Evolutionary conservation across 2,329 filamentous ascomycete species (phyloP).

Genomic region (Neofusicoccum laricinum): DNA sequence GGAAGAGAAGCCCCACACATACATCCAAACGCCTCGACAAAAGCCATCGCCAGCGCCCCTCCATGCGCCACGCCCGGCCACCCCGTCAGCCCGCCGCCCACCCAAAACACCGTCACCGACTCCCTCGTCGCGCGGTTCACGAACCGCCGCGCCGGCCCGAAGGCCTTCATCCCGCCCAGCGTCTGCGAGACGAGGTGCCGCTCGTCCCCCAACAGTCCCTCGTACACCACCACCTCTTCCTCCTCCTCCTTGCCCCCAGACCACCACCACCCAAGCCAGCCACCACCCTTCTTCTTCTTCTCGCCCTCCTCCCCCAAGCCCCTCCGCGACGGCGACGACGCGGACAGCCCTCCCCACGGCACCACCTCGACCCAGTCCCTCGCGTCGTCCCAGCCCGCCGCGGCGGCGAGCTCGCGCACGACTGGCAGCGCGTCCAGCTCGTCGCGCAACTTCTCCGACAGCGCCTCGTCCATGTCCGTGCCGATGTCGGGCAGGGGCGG

Average conservation of each 20-base stretch:
- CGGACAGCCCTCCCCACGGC: background rate
- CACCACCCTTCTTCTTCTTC: too few relatives aligned
- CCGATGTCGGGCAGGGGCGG: conserved; percentile 3
- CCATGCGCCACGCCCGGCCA: conserved; percentile 74
- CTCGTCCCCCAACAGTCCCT: background rate
- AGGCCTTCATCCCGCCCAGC: conserved; percentile 38
- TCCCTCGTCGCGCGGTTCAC: conserved; percentile 58
- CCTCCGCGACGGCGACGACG: background rate
- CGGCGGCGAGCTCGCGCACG: background rate
- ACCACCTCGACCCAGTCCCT: conserved; percentile 20
- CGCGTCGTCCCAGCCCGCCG: conserved; percentile 27
- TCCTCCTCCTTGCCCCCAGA: conserved; percentile 20
- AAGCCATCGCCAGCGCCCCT: conserved; percentile 63
- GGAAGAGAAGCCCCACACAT: background rate
- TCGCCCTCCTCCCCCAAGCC: background rate
- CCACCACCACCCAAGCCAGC: conserved; percentile 30
- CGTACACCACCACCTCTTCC: background rate
- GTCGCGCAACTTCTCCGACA: background rate
- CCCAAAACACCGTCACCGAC: conserved; percentile 62
- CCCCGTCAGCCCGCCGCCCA: conserved; percentile 63
- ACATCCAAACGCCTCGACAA: conserved; percentile 64
- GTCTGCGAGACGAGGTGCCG: conserved; percentile 24
- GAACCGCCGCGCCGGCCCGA: conserved; percentile 60
- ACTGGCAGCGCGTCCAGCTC: conserved; percentile 5
- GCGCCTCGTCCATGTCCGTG: background rate